A percentile compares a stretch with the other conserved stretches of the same genome.
phyloP scores from a whole-genome alignment of 148 eudicot genomes.

The Agrostemma githago region DNA sequence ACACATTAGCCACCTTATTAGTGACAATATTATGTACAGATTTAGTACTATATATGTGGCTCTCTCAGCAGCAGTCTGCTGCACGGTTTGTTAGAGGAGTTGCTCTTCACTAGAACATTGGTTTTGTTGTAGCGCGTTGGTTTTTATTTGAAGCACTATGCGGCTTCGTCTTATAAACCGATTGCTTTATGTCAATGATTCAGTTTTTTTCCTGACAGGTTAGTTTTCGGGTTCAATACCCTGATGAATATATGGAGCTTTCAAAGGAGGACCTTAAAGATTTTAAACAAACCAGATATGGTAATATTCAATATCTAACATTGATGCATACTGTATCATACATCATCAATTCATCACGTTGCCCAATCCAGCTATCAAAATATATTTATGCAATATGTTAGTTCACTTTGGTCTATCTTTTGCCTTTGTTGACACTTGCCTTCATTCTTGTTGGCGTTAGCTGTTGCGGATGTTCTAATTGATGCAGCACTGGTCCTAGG shows the following conservation, averaged over 20 bases:
- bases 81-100: not conserved
- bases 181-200: slow-evolving; percentile 10
- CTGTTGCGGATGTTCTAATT: slow-evolving; percentile 95
- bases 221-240: slow-evolving; percentile 89
- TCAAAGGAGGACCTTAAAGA: slow-evolving; percentile 90
- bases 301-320: slow-evolving; percentile 33
- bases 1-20: not conserved
- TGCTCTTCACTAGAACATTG: not conserved
- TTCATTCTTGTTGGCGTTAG: slow-evolving; percentile 40
- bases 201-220: slow-evolving; percentile 48
- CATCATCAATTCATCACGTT: not conserved
- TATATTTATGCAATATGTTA: not conserved
- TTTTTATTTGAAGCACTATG: not conserved
- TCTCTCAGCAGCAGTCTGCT: not conserved
- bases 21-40: not conserved
- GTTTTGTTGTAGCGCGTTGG: not conserved
- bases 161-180: not conserved
- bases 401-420: not conserved
- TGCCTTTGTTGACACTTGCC: slow-evolving; percentile 18
- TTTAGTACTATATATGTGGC: not conserved
- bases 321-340: not conserved
- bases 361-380: not conserved
- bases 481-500: slow-evolving; percentile 95
- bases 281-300: slow-evolving; percentile 95
- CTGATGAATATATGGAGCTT: slow-evolving; percentile 78